These are phyloP conservation scores for Pestalotiopsis sp. DNA, from an alignment of 2,329 filamentous ascomycete genomes.

Conservation along the genomic window DNA sequence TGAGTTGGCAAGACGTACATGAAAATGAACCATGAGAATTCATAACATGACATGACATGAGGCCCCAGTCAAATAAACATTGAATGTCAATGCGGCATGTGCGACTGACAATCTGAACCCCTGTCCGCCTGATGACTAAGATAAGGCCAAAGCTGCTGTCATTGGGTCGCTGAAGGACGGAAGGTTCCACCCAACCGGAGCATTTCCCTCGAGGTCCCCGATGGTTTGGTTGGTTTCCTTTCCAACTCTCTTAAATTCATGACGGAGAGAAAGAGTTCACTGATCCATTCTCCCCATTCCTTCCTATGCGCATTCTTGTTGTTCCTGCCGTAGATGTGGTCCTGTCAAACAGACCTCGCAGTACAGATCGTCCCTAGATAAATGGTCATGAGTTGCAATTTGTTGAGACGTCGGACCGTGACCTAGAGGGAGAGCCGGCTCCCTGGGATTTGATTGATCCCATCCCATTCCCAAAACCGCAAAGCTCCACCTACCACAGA, in stretches of 20 bases:
- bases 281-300: not conserved
- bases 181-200: constrained; percentile 8
- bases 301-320: not conserved
- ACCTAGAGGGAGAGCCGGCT: not conserved
- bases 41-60: too few species aligned
- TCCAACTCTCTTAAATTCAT: not conserved
- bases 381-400: not conserved
- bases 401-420: not conserved
- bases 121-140: not conserved
- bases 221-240: not conserved
- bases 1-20: too few species aligned
- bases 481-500: not conserved
- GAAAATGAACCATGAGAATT: too few species aligned
- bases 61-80: too few species aligned
- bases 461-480: not conserved
- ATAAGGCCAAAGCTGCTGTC: not conserved
- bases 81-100: not conserved
- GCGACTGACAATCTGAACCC: not conserved
- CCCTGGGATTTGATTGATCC: not conserved
- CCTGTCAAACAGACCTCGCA: not conserved
- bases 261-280: not conserved
- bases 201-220: not conserved
- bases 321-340: not conserved
- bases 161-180: not conserved
- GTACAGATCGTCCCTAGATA: not conserved